Base-by-base conservation (phyloP, 1,139 yeast genomes). In the Magnusiomyces suaveolens region DNA sequence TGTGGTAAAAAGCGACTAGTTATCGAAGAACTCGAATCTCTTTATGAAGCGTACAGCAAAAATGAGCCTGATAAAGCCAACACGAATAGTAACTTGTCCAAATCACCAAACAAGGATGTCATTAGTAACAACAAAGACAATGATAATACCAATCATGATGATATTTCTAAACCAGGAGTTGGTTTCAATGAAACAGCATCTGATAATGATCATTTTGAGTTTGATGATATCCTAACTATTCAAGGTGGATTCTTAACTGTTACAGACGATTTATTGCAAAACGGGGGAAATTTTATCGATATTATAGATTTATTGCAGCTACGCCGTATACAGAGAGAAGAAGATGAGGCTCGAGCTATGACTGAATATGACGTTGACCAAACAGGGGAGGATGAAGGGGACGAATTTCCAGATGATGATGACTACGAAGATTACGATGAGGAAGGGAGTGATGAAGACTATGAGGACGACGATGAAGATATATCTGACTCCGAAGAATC, bases 1-100 rank as follows among this genome's bases (percentile, higher is more conserved):
- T 90, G 97, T 70, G 95, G 94, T 1, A 78, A 88, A 53, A 82
- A 86, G 61, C 81, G 83, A 60, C 72, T 76, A 57, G 81, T 89
- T 33, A 80, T 88, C 61, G 94, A 87, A 64, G 83, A 82, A 60
- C 77, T 90, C 64, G 90, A 85, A 62, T 80, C 81, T 54, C 79
- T 89, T 49, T 88, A 87, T 62, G 79, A 79, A 58, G 75, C 78
- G 2, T 78, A 76, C 60, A 76, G 74, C 59, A 69, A 68, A 53
- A 36, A 32, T 44, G 53, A 53, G 26, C 12, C 44, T 18, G 44
- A 41, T 20, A 18, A 21, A 41, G 10, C 32, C 3, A 46, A 43
- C 36, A 33, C 20, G 16, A 36, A 10, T 18, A 18, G 18, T 3
- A 36, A 36, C 18, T 36, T 14, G 16, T n/a, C 18, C 16, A 36